phyloP scores from a whole-genome alignment of 2,329 filamentous ascomycete genomes.

The Fusarium annulatum region DNA sequence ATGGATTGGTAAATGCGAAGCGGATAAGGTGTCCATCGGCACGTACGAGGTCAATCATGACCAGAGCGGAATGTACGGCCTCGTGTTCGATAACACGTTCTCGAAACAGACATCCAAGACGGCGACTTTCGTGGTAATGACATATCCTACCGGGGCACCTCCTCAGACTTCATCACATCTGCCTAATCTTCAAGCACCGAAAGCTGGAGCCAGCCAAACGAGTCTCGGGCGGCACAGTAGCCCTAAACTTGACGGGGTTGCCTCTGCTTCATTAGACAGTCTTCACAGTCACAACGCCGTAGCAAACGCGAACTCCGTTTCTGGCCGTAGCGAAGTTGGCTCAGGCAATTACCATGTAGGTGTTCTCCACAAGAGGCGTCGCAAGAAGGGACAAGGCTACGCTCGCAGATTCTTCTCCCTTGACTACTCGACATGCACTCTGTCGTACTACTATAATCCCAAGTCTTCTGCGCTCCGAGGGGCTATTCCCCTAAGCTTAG shows the following conservation, averaged over 20 bases:
- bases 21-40: constrained; percentile 93
- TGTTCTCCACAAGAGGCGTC: constrained; percentile 85
- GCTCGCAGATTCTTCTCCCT: constrained; percentile 95
- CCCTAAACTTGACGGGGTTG: constrained; percentile 56
- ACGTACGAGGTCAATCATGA: constrained; percentile 81
- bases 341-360: constrained; percentile 79
- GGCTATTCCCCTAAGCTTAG: constrained; percentile 90
- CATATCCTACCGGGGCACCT: constrained; percentile 85
- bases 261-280: constrained; percentile 70
- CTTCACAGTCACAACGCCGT: constrained; percentile 63
- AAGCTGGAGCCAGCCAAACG: constrained; percentile 57
- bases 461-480: constrained; percentile 93
- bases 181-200: constrained; percentile 63
- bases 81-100: constrained; percentile 99
- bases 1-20: constrained; percentile 96
- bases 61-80: constrained; percentile 91
- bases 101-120: constrained; percentile 96
- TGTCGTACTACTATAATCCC: constrained; percentile 96
- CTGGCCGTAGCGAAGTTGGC: constrained; percentile 63
- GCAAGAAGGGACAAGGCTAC: constrained; percentile 94
- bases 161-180: constrained; percentile 80
- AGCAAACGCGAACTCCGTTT: constrained; percentile 60
- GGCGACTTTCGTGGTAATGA: constrained; percentile 92
- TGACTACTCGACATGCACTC: constrained; percentile 91
- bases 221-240: constrained; percentile 63